These are phyloP conservation scores for Ceriops tagal DNA, from an alignment of 345 rosid species.

Conservation along the genomic window DNA sequence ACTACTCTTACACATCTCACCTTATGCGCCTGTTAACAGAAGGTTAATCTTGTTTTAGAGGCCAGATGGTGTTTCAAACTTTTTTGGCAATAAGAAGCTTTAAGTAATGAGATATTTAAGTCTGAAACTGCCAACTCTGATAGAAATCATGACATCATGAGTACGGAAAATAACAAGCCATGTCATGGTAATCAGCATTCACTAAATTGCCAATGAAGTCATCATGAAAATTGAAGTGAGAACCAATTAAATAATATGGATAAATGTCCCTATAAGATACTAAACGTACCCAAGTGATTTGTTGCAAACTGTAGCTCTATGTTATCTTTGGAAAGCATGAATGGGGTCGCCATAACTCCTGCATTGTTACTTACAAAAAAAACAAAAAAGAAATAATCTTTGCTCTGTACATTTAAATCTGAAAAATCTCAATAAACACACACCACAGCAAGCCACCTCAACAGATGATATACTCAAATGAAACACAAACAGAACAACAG, in stretches of 20 bases:
- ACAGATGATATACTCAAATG: no score
- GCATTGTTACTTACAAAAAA: conserved; percentile 45
- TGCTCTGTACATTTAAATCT: not conserved
- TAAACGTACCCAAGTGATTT: conserved; percentile 42
- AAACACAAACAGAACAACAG: not conserved
- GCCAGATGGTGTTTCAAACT: no score
- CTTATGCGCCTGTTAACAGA: not conserved
- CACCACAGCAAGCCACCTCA: not conserved
- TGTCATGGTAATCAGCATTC: no score
- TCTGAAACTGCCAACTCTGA: no score
- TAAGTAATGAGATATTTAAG: no score
- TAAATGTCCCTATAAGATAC: no score
- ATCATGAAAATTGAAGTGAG: no score
- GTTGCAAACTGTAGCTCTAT: conserved; percentile 53
- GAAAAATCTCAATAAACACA: not conserved
- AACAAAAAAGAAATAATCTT: conserved; percentile 5
- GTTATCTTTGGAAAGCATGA: conserved; percentile 46
- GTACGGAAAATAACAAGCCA: no score
- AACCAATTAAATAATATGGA: no score
- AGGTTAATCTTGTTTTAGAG: not conserved
- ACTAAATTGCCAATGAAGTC: no score
- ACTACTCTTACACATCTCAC: not conserved
- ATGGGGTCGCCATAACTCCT: conserved; percentile 40
- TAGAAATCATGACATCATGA: no score
- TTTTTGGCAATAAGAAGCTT: no score